These are phyloP conservation scores for Clarireedia hainanense DNA, from an alignment of 2,329 filamentous ascomycete species.

Conservation along the genomic window DNA sequence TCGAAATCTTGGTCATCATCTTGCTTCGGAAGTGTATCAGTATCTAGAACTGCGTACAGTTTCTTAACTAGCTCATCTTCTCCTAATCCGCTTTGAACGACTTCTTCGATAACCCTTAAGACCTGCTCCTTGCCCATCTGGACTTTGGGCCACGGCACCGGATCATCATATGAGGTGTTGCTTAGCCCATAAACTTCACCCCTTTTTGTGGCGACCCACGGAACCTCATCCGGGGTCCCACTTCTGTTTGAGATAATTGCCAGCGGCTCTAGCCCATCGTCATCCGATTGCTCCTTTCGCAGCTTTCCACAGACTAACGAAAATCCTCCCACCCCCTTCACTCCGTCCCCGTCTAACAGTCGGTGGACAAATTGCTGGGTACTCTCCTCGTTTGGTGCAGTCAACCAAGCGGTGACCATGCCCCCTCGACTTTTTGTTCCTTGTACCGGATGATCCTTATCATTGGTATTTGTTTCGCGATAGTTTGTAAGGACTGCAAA, in stretches of 20 bases:
- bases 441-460: constrained; percentile 44
- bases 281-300: constrained; percentile 26
- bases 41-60: constrained; percentile 48
- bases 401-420: constrained; percentile 57
- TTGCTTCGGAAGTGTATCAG: constrained; percentile 42
- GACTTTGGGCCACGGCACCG: constrained; percentile 54
- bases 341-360: constrained; percentile 43
- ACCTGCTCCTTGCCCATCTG: constrained; percentile 35
- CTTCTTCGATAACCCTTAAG: constrained; percentile 34
- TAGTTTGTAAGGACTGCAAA: constrained; percentile 62
- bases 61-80: constrained; percentile 43
- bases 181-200: constrained; percentile 51
- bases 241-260: constrained; percentile 57
- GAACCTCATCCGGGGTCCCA: constrained; percentile 44
- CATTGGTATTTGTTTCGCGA: constrained; percentile 44
- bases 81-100: constrained; percentile 31
- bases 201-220: constrained; percentile 46
- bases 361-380: constrained; percentile 43
- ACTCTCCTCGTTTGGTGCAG: constrained; percentile 39
- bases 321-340: constrained; percentile 58
- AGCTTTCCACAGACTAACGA: constrained; percentile 59
- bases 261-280: constrained; percentile 37
- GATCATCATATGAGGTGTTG: constrained; percentile 50
- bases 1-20: constrained; percentile 37
- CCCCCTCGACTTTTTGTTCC: constrained; percentile 51